Percentiles rank a stretch among this genome's conserved stretches.
These are phyloP conservation scores for Hypoxylon rubiginosum DNA, from an alignment of 2,329 filamentous ascomycete genomes.

Conservation along the genomic window DNA sequence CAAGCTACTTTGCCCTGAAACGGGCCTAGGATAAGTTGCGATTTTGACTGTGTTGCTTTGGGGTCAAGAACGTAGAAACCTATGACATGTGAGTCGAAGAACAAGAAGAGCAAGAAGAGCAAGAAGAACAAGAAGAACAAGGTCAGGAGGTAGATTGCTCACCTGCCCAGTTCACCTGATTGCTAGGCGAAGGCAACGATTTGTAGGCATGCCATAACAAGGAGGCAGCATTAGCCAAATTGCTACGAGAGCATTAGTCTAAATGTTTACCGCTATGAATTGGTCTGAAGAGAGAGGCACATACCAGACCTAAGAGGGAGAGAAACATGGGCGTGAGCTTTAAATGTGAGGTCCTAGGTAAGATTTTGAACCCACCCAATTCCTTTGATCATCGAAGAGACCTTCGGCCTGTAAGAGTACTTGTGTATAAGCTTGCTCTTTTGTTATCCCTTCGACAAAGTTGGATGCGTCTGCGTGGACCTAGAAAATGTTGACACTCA, in stretches of 20 bases:
- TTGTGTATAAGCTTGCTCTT: slow-evolving; percentile 80
- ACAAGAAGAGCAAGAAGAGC: no score
- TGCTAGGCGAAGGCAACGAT: slow-evolving; percentile 75
- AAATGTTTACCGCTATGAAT: not conserved
- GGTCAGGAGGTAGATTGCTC: slow-evolving; percentile 32
- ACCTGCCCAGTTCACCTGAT: slow-evolving; percentile 83
- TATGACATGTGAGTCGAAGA: no score
- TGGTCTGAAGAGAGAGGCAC: slow-evolving; percentile 21
- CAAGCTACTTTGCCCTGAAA: slow-evolving; percentile 87
- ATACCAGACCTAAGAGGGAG: slow-evolving; percentile 57
- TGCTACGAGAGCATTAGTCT: slow-evolving; percentile 62
- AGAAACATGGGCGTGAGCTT: slow-evolving; percentile 33
- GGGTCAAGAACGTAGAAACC: slow-evolving; percentile 81
- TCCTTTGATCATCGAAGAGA: slow-evolving; percentile 79
- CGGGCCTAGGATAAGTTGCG: slow-evolving; percentile 79
- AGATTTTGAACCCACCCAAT: slow-evolving; percentile 73
- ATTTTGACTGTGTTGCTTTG: slow-evolving; percentile 49
- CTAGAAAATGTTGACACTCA: slow-evolving; percentile 19
- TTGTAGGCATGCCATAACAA: slow-evolving; percentile 85
- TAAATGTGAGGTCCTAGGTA: slow-evolving; percentile 21
- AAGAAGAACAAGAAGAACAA: no score
- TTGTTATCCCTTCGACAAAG: slow-evolving; percentile 75
- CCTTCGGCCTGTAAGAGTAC: slow-evolving; percentile 78
- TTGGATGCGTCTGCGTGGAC: slow-evolving; percentile 82
- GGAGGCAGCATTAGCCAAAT: slow-evolving; percentile 81